Percentiles rank a stretch among this genome's conserved stretches.
phyloP scores from a whole-genome alignment of 768 basidiomycete genomes.

The Pleurotus salmoneostramineus region DNA sequence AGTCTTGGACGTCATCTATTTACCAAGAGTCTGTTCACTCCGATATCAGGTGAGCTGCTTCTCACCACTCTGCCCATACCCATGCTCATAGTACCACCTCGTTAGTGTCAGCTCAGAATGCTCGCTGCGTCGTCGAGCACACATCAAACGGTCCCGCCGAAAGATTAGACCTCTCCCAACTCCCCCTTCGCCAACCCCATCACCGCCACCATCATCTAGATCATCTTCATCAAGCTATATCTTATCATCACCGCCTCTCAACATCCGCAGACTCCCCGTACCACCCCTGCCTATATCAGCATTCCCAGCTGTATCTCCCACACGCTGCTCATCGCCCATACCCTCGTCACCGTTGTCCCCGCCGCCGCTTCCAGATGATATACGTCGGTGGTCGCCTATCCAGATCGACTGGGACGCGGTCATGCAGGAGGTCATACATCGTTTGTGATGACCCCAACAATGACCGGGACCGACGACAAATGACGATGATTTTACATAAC shows the following conservation, averaged over 20 bases:
- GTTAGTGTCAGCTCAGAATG: background rate
- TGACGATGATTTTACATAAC: no score
- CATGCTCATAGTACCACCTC: background rate
- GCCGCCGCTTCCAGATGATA: background rate
- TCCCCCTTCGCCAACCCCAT: conserved; percentile 1
- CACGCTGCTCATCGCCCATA: conserved; percentile 4
- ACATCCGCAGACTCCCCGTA: conserved; percentile 12
- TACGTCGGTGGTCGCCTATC: background rate
- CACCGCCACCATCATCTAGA: background rate
- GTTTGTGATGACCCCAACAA: background rate
- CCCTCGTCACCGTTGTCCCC: background rate
- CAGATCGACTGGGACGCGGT: conserved; percentile 15
- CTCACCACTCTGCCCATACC: background rate
- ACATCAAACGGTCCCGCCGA: conserved; percentile 9
- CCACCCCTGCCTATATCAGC: conserved; percentile 6
- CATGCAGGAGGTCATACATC: conserved; percentile 6
- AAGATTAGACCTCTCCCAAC: conserved; percentile 10
- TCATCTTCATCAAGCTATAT: background rate
- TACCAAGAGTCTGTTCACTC: background rate
- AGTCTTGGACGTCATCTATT: background rate
- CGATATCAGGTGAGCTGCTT: background rate
- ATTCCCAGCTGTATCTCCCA: conserved; percentile 3
- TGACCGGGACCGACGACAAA: background rate
- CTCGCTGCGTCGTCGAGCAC: conserved; percentile 9
- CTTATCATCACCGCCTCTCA: background rate